phyloP scores from a whole-genome alignment of 2,329 filamentous ascomycete genomes.

The Colletotrichum gloeosporioides region DNA sequence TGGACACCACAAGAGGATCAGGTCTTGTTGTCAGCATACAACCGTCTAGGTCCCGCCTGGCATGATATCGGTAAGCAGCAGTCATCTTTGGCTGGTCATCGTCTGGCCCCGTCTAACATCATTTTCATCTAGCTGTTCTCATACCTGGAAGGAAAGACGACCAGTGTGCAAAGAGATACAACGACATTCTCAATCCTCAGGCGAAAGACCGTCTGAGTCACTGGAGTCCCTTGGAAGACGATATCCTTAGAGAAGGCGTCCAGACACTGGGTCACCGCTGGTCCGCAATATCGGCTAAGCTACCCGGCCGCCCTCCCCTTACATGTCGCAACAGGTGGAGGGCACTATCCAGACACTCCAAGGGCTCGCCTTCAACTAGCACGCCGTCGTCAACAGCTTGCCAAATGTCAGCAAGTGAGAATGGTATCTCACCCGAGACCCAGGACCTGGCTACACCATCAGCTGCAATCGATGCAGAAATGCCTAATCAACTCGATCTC shows the following conservation, averaged over 20 bases:
- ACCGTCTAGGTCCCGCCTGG: slow-evolving; percentile 19
- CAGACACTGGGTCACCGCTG: slow-evolving; percentile 29
- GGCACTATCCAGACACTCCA: background rate
- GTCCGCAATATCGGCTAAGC: slow-evolving; percentile 30
- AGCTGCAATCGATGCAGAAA: background rate
- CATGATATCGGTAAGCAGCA: background rate
- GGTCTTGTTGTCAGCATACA: slow-evolving; percentile 30
- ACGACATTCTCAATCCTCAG: slow-evolving; percentile 31
- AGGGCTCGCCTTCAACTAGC: background rate
- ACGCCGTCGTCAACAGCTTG: background rate
- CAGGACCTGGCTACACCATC: background rate
- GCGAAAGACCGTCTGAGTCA: slow-evolving; percentile 29
- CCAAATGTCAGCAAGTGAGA: background rate
- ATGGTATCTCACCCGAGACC: background rate
- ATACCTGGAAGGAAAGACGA: slow-evolving; percentile 34
- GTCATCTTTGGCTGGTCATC: background rate
- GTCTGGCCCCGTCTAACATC: background rate
- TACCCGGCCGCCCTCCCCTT: slow-evolving; percentile 30
- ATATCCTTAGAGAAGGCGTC: slow-evolving; percentile 28
- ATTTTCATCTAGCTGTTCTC: slow-evolving; percentile 26
- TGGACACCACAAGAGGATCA: slow-evolving; percentile 34
- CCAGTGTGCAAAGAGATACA: slow-evolving; percentile 34
- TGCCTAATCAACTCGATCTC: background rate
- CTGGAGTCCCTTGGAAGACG: slow-evolving; percentile 31
- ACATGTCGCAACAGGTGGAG: slow-evolving; percentile 33